Evolutionary conservation across 805 yeast species (phyloP), one percentile per base, ranked within the genome.

Genomic region (Huiozyma naganishii): DNA sequence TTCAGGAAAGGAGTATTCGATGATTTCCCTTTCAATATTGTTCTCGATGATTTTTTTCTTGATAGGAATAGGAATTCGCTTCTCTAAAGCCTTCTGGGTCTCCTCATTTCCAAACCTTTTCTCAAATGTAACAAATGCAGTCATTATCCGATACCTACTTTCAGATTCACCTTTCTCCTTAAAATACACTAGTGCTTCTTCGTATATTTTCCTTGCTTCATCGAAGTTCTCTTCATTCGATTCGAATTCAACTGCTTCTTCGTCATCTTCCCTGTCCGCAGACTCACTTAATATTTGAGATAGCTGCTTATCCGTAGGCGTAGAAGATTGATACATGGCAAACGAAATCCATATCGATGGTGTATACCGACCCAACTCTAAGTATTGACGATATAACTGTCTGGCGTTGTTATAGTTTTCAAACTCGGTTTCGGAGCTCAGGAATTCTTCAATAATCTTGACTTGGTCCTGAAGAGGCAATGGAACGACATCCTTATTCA

Each of bases 261-360:
- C 61, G 13, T 50, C 54, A 6, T 47, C 50, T 3, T 40, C 45
- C 7, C 40, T 45, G 23, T 32, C 36, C 32, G 10, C 37, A 17
- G 23, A 17, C 23, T 17, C 23, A 17, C 23, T 17, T 17, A 17
- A 4, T 17, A 17, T 17, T 41, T 46, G 56, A 43, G 44, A 54
- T 39, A 50, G 48, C 39, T 58, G 64, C 10, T 64, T 67, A 0
- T 69, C 68, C 1, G 79, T 70, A 6, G 87, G 87, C 0, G 79
- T 70, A 0, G 80, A 67, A 2, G 82, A 66, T 57, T 86, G 95
- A 59, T 83, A 82, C 49, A 77, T 61, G 1, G 95, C 95, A 53
- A 69, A 72, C 27, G 78, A 69, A 10, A 83, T 71, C 86, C 92
- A 83, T 2, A 66, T 53, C 27, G 65, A 58, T 4, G 72, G 64